Conservation (phyloP, 371 early-diverging fungal genomes). For the Mucor ambiguus region DNA sequence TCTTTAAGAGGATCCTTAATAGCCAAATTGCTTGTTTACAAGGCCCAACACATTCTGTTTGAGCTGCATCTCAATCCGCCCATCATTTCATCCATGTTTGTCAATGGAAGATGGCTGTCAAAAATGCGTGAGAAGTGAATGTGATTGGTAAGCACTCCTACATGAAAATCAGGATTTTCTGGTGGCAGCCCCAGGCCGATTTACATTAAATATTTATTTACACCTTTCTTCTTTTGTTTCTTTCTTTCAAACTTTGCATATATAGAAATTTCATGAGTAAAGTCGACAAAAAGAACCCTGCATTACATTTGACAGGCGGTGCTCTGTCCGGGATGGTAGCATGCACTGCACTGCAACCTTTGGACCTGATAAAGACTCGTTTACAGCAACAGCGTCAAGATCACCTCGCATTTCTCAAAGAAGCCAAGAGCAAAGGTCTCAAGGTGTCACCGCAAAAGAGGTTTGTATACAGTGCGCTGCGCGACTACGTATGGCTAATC, state of each 20-base stretch:
- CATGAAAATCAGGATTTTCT: background rate
- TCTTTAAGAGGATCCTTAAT: too few relatives aligned
- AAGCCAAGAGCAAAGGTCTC: constrained; percentile 40
- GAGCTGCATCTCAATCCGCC: background rate
- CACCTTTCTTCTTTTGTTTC: background rate
- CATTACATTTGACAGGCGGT: constrained; percentile 75
- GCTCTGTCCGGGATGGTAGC: constrained; percentile 83
- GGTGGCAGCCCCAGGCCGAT: constrained; percentile 1
- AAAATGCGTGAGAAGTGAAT: constrained; percentile 5
- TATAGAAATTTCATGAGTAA: constrained; percentile 15
- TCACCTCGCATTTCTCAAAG: constrained; percentile 53
- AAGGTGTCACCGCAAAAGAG: constrained; percentile 35
- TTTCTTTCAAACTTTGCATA: background rate
- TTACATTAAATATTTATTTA: background rate
- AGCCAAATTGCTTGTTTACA: too few relatives aligned
- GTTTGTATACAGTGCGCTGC: constrained; percentile 8
- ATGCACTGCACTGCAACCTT: constrained; percentile 86
- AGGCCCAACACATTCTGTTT: background rate
- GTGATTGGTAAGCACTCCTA: background rate
- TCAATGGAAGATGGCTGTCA: background rate
- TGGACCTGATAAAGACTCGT: constrained; percentile 90
- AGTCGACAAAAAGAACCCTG: constrained; percentile 37
- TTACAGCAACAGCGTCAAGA: constrained; percentile 73
- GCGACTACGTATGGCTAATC: background rate
- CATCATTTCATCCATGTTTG: background rate